These are phyloP conservation scores for Fusarium armeniacum DNA, from an alignment of 2,329 filamentous ascomycete species.

Conservation along the genomic window DNA sequence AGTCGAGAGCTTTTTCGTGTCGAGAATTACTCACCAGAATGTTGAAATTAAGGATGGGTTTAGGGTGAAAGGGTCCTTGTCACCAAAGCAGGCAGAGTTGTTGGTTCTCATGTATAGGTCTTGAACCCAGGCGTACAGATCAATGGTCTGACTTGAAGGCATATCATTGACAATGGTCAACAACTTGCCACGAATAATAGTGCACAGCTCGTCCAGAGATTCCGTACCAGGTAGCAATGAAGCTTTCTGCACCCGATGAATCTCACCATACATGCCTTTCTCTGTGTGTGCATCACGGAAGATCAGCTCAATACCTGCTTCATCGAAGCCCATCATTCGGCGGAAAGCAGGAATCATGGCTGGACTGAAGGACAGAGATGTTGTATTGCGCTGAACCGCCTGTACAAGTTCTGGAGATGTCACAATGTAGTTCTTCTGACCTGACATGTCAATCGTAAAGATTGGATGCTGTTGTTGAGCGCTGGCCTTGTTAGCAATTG, in stretches of 20 bases:
- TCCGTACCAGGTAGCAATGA: constrained; percentile 36
- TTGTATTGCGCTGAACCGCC: constrained; percentile 38
- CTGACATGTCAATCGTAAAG: constrained; percentile 45
- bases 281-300: constrained; percentile 45
- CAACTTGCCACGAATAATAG: constrained; percentile 15
- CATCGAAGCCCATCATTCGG: constrained; percentile 42
- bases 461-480: constrained; percentile 42
- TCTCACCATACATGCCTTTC: constrained; percentile 44
- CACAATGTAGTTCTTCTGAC: constrained; percentile 43
- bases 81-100: constrained; percentile 41
- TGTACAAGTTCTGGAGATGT: constrained; percentile 43
- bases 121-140: constrained; percentile 37
- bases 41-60: constrained; percentile 19
- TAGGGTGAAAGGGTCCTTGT: constrained; percentile 37
- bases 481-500: constrained; percentile 12
- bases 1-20: neutral
- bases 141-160: constrained; percentile 21
- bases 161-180: constrained; percentile 25
- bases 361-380: constrained; percentile 37
- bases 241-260: constrained; percentile 38
- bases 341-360: constrained; percentile 43
- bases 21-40: constrained; percentile 17
- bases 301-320: constrained; percentile 41
- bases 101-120: constrained; percentile 42
- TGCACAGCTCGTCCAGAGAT: constrained; percentile 33